A percentile compares a stretch with the other conserved stretches of the same genome.
Conservation (phyloP, 2,329 filamentous ascomycete species). For the Penicillium rolfsii region DNA sequence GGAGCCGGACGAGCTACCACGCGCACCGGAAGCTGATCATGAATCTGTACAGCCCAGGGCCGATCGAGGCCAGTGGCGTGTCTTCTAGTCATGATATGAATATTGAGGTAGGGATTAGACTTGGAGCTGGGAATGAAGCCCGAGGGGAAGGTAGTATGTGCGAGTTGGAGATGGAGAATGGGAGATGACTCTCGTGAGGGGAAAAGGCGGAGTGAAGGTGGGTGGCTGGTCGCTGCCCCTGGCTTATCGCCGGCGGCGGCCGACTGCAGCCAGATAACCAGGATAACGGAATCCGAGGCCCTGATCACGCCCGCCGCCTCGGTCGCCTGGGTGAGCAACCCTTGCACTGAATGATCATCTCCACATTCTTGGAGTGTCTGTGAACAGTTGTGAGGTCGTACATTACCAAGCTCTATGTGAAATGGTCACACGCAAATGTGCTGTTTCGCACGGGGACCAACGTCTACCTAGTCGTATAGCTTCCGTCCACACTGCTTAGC, state of each 20-base stretch:
- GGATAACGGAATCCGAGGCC: background rate
- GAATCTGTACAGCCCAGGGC: constrained; percentile 37
- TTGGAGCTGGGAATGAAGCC: background rate
- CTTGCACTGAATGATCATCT: no score
- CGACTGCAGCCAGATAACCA: constrained; percentile 9
- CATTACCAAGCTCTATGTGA: background rate
- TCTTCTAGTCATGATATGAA: constrained; percentile 39
- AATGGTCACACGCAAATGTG: background rate
- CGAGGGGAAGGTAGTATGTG: constrained; percentile 5
- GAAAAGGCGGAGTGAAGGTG: constrained; percentile 24
- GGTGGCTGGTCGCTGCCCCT: constrained; percentile 18
- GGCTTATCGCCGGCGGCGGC: constrained; percentile 24
- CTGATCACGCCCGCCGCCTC: constrained; percentile 10
- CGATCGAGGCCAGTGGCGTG: constrained; percentile 32
- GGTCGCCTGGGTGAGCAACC: background rate
- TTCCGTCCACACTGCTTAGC: no score
- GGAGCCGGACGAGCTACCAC: constrained; percentile 25
- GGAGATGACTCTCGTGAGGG: constrained; percentile 22
- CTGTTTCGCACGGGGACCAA: background rate
- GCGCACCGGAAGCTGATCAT: constrained; percentile 6
- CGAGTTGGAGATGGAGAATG: constrained; percentile 14
- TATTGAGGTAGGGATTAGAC: background rate
- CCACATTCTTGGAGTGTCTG: background rate
- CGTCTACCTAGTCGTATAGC: no score
- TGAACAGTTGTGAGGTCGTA: background rate